Conservation (phyloP, 163 green algal genomes). For the Chloromonas sp. region DNA sequence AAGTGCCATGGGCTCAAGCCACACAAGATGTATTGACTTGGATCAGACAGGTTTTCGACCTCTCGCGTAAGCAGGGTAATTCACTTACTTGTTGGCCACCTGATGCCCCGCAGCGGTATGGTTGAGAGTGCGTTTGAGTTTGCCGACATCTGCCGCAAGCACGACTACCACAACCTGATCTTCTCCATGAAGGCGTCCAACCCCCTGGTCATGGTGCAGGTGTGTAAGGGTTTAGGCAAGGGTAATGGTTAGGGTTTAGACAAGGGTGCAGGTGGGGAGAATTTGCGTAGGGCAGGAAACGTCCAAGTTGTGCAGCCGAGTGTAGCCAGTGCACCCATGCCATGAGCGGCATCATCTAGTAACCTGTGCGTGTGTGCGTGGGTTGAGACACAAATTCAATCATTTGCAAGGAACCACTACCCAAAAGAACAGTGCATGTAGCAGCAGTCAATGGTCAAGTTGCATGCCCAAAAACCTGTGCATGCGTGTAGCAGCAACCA, state of each 20-base stretch:
- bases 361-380: neutral
- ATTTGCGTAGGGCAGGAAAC: neutral
- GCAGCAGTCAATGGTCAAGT: too few relatives aligned
- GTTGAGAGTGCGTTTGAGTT: slow-evolving; percentile 97
- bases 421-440: too few relatives aligned
- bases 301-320: neutral
- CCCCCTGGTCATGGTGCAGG: slow-evolving; percentile 93
- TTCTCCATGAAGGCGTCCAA: slow-evolving; percentile 99
- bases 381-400: neutral
- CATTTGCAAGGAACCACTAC: too few relatives aligned
- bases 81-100: neutral
- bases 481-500: neutral
- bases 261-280: neutral
- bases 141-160: slow-evolving; percentile 92
- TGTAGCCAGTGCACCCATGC: neutral
- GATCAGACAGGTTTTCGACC: neutral
- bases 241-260: neutral
- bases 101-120: slow-evolving; percentile 64
- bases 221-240: neutral
- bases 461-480: neutral
- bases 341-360: neutral
- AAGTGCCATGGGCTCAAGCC: too few relatives aligned
- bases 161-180: slow-evolving; percentile 99
- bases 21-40: too few relatives aligned
- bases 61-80: neutral